Percentiles rank a stretch among this genome's conserved stretches.
phyloP scores from a whole-genome alignment of 2,329 filamentous ascomycete species.

The Diaporthe sp. region DNA sequence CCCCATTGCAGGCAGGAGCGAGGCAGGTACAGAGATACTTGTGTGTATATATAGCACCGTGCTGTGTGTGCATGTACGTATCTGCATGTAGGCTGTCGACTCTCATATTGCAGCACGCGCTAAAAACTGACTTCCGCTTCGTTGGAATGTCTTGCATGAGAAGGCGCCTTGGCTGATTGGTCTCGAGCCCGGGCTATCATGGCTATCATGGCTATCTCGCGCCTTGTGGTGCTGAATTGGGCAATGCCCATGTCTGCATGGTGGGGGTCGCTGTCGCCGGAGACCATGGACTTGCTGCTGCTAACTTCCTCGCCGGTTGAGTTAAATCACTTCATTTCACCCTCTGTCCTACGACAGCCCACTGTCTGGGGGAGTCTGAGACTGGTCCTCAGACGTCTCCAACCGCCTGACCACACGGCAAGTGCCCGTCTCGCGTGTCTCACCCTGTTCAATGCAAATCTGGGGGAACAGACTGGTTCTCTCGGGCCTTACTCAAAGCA shows the following conservation, averaged over 20 bases:
- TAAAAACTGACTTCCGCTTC: conserved; percentile 12
- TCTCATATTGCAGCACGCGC: neutral
- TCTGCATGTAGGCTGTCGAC: neutral
- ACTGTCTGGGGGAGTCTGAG: conserved; percentile 4
- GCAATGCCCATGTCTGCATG: neutral
- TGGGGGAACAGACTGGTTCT: conserved; percentile 13
- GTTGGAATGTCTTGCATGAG: conserved; percentile 31
- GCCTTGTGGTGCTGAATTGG: conserved; percentile 3
- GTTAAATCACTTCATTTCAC: conserved; percentile 30
- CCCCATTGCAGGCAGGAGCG: neutral
- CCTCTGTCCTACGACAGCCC: neutral
- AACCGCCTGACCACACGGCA: conserved; percentile 21
- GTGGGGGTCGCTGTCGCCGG: conserved; percentile 21
- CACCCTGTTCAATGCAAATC: conserved; percentile 15
- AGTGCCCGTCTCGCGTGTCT: conserved; percentile 16
- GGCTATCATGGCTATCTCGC: conserved; percentile 19
- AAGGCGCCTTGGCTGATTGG: conserved; percentile 29
- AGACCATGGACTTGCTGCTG: neutral
- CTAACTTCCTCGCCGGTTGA: neutral
- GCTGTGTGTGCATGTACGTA: neutral
- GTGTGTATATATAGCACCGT: neutral
- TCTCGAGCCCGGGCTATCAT: conserved; percentile 8
- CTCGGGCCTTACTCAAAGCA: neutral
- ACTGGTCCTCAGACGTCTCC: neutral
- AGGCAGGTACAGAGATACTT: conserved; percentile 13